Evolutionary conservation across 2,329 filamentous ascomycete species (phyloP).

Genomic region (Trichophyton simii): DNA sequence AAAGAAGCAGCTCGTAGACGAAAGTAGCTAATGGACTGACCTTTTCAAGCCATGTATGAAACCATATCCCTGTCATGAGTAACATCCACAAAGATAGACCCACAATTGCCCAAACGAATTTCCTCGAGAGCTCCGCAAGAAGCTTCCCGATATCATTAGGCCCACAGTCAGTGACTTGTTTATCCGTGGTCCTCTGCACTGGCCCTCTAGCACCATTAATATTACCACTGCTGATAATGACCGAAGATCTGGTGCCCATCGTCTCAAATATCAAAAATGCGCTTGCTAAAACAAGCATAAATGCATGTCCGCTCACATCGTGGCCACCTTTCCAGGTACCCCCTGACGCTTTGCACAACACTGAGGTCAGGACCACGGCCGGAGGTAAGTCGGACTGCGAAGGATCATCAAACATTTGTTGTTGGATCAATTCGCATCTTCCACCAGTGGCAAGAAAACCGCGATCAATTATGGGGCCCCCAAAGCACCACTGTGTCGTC

Average conservation of each 20-base stretch:
- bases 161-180: slow-evolving; percentile 16
- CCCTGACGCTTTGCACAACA: slow-evolving; percentile 69
- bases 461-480: slow-evolving; percentile 77
- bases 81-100: slow-evolving; percentile 85
- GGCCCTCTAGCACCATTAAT: slow-evolving; percentile 29
- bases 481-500: slow-evolving; percentile 95
- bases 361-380: slow-evolving; percentile 51
- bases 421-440: slow-evolving; percentile 53
- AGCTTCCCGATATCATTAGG: slow-evolving; percentile 33
- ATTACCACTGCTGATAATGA: slow-evolving; percentile 45
- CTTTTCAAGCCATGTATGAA: slow-evolving; percentile 98
- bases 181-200: slow-evolving; percentile 14
- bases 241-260: slow-evolving; percentile 46
- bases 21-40: slow-evolving; percentile 32
- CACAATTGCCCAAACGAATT: slow-evolving; percentile 45
- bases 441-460: slow-evolving; percentile 83
- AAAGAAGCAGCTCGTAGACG: slow-evolving; percentile 17
- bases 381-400: slow-evolving; percentile 1
- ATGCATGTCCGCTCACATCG: slow-evolving; percentile 92
- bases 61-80: slow-evolving; percentile 96
- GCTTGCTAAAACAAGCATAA: slow-evolving; percentile 75
- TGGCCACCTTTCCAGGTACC: slow-evolving; percentile 86
- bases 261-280: slow-evolving; percentile 73
- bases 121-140: slow-evolving; percentile 44
- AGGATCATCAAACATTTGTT: slow-evolving; percentile 31